phyloP scores from a whole-genome alignment of 257 asterid species.

The Solanum chmielewskii region DNA sequence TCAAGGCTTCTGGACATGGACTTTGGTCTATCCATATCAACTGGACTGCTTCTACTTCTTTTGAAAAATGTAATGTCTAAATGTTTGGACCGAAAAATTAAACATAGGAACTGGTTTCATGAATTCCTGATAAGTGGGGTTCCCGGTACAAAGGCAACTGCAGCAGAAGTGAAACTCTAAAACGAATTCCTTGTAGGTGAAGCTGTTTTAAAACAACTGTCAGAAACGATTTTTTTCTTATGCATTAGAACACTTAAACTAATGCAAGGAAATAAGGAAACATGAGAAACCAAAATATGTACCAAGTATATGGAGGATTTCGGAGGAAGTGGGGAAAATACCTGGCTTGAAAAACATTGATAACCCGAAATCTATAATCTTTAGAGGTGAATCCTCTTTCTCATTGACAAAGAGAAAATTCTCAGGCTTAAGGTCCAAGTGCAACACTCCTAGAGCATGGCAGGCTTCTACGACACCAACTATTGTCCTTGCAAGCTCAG shows the following conservation, averaged over 20 bases:
- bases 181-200: not conserved
- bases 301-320: not conserved
- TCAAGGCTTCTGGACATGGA: not conserved
- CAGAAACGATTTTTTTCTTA: not conserved
- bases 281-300: not conserved
- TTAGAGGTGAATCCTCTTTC: conserved; percentile 29
- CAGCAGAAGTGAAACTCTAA: not conserved
- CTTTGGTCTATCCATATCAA: not conserved
- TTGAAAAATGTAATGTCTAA: not conserved
- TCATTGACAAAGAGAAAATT: conserved; percentile 32
- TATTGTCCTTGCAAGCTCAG: conserved; percentile 33
- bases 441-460: conserved; percentile 41
- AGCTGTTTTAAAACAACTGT: not conserved
- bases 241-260: not conserved
- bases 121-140: not conserved
- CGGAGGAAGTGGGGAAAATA: not conserved
- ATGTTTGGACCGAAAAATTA: not conserved
- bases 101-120: not conserved
- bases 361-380: conserved; percentile 37
- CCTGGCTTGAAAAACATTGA: conserved; percentile 41
- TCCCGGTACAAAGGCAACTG: not conserved
- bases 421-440: conserved; percentile 37
- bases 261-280: not conserved
- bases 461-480: conserved; percentile 43
- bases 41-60: not conserved